Conservation (phyloP, 2,329 filamentous ascomycete species). For the Emergomyces pasteurianus region DNA sequence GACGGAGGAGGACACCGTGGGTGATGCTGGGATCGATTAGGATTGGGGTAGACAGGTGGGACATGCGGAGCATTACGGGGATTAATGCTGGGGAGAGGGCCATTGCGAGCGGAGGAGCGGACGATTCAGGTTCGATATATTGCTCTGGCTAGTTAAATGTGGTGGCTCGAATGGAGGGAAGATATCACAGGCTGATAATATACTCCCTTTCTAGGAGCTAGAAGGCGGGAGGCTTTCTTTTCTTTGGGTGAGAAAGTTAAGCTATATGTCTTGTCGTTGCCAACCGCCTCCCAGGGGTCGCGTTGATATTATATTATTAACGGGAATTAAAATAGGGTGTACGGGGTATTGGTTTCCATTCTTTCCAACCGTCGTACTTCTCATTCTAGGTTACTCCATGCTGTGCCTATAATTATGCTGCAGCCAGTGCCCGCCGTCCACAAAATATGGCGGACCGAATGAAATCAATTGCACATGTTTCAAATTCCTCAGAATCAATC, state of each 20-base stretch:
- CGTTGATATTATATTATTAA: neutral
- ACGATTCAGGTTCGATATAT: neutral
- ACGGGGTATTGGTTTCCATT: neutral
- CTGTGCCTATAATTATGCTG: neutral
- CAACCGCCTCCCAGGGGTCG: neutral
- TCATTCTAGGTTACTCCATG: neutral
- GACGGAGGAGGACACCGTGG: conserved; percentile 4
- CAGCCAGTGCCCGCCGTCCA: neutral
- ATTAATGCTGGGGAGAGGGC: neutral
- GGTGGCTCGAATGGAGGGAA: neutral
- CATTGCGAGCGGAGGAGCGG: neutral
- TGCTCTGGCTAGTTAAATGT: neutral
- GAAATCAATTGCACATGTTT: neutral
- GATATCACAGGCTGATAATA: neutral
- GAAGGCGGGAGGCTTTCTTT: neutral
- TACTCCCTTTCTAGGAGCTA: too few species aligned
- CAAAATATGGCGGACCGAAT: neutral
- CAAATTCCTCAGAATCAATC: neutral
- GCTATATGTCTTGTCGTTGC: neutral
- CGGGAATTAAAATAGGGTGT: neutral
- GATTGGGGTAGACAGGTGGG: conserved; percentile 7
- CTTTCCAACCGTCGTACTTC: neutral
- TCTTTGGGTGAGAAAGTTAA: neutral
- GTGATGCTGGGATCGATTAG: conserved; percentile 5
- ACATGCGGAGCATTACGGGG: conserved; percentile 9